Evolutionary conservation across 345 rosid genomes (phyloP).

Genomic region (Rhodamnia argentea): DNA sequence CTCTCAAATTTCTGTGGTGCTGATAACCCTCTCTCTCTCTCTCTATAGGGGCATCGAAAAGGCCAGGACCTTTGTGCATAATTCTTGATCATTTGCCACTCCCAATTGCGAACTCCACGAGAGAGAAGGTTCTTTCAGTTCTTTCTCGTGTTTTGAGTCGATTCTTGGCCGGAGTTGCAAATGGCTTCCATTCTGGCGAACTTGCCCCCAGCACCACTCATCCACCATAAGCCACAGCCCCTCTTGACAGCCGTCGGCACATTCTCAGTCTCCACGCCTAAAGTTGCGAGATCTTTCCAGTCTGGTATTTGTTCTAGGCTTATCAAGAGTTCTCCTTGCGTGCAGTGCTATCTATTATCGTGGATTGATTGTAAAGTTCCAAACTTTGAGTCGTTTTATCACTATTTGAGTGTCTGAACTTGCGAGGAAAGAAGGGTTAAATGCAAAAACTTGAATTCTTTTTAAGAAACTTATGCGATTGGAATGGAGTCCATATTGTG

Average conservation of each 20-base stretch:
- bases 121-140: not conserved
- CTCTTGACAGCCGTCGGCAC: constrained; percentile 4
- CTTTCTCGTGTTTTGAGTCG: not conserved
- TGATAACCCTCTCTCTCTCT: not conserved
- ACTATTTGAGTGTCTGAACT: not conserved
- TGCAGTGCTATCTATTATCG: not conserved
- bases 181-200: constrained; percentile 59
- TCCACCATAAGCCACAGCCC: constrained; percentile 26
- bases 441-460: not conserved
- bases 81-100: not conserved
- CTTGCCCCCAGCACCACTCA: constrained; percentile 28
- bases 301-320: not conserved
- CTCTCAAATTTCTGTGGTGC: not conserved
- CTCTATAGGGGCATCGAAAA: not conserved
- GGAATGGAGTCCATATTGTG: not conserved
- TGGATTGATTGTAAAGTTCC: not conserved
- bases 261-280: constrained; percentile 13
- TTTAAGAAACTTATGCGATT: not conserved
- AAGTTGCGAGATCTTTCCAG: constrained; percentile 18
- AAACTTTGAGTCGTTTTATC: not conserved
- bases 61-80: not conserved
- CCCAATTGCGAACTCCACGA: not conserved
- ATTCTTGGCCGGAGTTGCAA: not conserved
- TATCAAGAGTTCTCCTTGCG: not conserved
- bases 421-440: not conserved